These are phyloP conservation scores for Gleditsia sinensis DNA, from an alignment of 306 rosid species.

Conservation along the genomic window DNA sequence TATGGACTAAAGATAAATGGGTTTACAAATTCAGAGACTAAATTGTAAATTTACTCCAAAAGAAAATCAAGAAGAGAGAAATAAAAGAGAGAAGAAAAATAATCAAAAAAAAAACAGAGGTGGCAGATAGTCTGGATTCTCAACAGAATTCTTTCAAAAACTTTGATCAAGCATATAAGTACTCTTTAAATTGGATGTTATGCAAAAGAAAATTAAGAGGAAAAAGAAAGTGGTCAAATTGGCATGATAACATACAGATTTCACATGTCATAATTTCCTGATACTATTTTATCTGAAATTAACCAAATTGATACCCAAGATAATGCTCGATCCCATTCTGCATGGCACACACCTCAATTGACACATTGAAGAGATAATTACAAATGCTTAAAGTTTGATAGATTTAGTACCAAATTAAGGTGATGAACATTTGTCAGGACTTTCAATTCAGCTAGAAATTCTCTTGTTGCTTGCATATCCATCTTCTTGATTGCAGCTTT, in stretches of 20 bases:
- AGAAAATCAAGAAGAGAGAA: too few species aligned
- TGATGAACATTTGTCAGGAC: slow-evolving; percentile 94
- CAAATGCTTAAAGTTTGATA: slow-evolving; percentile 11
- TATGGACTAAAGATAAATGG: too few species aligned
- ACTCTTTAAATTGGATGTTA: not conserved
- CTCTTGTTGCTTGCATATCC: slow-evolving; percentile 96
- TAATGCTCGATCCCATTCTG: slow-evolving; percentile 12
- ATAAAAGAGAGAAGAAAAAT: not conserved
- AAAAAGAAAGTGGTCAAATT: not conserved
- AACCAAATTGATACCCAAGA: not conserved
- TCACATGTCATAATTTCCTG: not conserved
- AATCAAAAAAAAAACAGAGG: not conserved
- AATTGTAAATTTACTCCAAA: too few species aligned
- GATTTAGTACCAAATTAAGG: slow-evolving; percentile 78
- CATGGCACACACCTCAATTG: not conserved
- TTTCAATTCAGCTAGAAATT: slow-evolving; percentile 89
- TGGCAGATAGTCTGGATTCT: not conserved
- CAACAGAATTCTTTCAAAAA: not conserved
- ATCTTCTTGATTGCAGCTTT: slow-evolving; percentile 98
- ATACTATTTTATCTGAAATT: slow-evolving; percentile 9
- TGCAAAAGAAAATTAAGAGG: not conserved
- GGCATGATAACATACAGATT: not conserved
- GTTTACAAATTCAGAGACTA: too few species aligned
- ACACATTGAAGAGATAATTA: not conserved
- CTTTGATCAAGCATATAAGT: slow-evolving; percentile 4